phyloP scores from a whole-genome alignment of 371 early-diverging fungal genomes.

The Mortierella sp. region DNA sequence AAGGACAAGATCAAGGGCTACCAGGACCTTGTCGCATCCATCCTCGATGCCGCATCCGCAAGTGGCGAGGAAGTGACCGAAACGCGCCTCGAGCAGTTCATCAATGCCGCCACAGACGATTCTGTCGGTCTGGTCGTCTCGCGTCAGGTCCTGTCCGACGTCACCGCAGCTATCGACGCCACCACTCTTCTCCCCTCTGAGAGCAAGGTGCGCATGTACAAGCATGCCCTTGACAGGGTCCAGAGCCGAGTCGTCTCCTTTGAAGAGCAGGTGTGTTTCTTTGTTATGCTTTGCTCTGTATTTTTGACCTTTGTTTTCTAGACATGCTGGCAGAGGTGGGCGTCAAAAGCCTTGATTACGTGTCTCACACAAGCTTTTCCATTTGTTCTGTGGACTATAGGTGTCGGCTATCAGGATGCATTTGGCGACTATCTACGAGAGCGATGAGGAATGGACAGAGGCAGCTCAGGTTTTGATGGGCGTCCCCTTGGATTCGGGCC shows the following conservation, averaged over 20 bases:
- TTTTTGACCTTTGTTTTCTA: background rate
- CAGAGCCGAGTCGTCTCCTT: conserved; percentile 85
- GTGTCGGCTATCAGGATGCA: conserved; percentile 81
- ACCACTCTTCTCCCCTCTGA: conserved; percentile 50
- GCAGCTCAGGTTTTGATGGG: conserved; percentile 87
- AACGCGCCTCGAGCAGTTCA: conserved; percentile 58
- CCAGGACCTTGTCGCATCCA: conserved; percentile 53
- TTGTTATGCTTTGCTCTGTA: background rate
- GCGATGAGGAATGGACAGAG: conserved; percentile 82
- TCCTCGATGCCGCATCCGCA: conserved; percentile 23
- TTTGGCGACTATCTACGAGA: conserved; percentile 80
- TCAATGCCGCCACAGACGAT: conserved; percentile 79
- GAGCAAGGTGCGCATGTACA: conserved; percentile 65
- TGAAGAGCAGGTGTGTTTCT: conserved; percentile 82
- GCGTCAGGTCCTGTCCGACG: conserved; percentile 80
- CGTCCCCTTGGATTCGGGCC: conserved; percentile 89
- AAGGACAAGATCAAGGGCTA: conserved; percentile 59
- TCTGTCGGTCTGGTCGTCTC: conserved; percentile 82
- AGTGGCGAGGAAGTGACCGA: conserved; percentile 25
- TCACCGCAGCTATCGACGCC: conserved; percentile 61
- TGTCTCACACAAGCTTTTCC: background rate
- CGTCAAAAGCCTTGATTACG: background rate
- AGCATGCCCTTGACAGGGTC: conserved; percentile 70
- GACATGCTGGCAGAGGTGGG: background rate
- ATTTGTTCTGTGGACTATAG: conserved; percentile 49